A percentile compares a stretch with the other conserved stretches of the same genome.
Conservation (phyloP, 2,329 filamentous ascomycete genomes). For the Cladobotryum protrusum region DNA sequence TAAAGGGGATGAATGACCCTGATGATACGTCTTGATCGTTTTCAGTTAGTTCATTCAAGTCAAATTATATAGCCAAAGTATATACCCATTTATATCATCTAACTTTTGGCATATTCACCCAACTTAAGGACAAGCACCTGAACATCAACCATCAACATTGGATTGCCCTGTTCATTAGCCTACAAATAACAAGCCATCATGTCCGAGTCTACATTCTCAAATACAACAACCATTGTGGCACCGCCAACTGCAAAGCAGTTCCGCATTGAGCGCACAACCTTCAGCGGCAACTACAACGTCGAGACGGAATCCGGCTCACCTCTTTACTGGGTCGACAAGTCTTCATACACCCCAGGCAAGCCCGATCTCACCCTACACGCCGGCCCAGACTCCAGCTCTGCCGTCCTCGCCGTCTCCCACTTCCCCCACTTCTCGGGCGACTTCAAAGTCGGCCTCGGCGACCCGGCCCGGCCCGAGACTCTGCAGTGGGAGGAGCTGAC, state of each 20-base stretch:
- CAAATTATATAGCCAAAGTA: too few species aligned
- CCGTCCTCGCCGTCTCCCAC: conserved; percentile 12
- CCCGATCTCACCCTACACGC: conserved; percentile 12
- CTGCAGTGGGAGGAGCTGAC: conserved; percentile 13
- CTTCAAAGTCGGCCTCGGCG: conserved; percentile 14
- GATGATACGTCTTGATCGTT: too few species aligned
- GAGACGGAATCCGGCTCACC: background rate
- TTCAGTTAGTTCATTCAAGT: too few species aligned
- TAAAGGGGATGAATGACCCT: too few species aligned
- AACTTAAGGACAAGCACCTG: too few species aligned
- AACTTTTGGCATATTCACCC: too few species aligned
- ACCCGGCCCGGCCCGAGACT: conserved; percentile 2
- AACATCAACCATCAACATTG: too few species aligned
- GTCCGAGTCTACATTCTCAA: too few species aligned
- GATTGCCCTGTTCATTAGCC: too few species aligned
- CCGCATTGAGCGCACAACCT: background rate
- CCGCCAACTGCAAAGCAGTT: background rate
- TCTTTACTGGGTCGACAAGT: conserved; percentile 5
- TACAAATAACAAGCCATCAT: too few species aligned
- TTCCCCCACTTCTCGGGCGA: conserved; percentile 8
- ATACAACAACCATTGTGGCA: too few species aligned
- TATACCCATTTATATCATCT: too few species aligned
- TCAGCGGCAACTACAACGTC: conserved; percentile 4
- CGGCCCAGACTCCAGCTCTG: conserved; percentile 1
- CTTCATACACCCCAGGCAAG: conserved; percentile 1